A percentile compares a stretch with the other conserved stretches of the same genome.
Conservation (phyloP, 257 asterid species). For the Sherardia arvensis region DNA sequence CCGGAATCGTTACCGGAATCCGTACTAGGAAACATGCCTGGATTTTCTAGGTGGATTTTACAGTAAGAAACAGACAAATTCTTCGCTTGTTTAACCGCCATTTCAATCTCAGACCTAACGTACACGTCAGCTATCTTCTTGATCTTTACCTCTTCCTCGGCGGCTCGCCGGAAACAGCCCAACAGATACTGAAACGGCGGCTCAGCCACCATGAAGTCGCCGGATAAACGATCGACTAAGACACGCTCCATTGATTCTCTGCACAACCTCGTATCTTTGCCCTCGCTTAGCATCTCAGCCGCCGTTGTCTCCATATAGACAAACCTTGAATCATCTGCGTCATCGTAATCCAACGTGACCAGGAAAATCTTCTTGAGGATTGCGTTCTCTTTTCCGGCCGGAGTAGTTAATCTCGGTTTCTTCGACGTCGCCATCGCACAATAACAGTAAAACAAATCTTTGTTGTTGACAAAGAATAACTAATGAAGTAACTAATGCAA, state of each 20-base stretch:
- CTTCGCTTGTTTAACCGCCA: slow-evolving; percentile 62
- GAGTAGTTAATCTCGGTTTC: slow-evolving; percentile 49
- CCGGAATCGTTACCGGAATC: slow-evolving; percentile 21
- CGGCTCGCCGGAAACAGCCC: slow-evolving; percentile 63
- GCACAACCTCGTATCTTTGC: slow-evolving; percentile 53
- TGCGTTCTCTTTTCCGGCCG: slow-evolving; percentile 76
- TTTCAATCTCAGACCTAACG: slow-evolving; percentile 56
- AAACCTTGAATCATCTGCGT: slow-evolving; percentile 55
- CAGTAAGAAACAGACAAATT: slow-evolving; percentile 60
- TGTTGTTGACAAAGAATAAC: background rate
- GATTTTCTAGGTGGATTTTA: slow-evolving; percentile 64
- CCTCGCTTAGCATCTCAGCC: slow-evolving; percentile 82
- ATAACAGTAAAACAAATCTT: no score
- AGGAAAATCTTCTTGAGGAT: slow-evolving; percentile 70
- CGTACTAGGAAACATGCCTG: slow-evolving; percentile 69
- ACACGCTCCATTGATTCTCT: slow-evolving; percentile 79
- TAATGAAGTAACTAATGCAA: background rate
- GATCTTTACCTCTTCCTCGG: slow-evolving; percentile 70
- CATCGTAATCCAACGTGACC: slow-evolving; percentile 49
- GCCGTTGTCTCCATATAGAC: slow-evolving; percentile 74
- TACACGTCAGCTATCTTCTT: slow-evolving; percentile 56
- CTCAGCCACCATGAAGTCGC: slow-evolving; percentile 50
- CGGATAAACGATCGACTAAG: slow-evolving; percentile 72
- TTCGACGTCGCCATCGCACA: slow-evolving; percentile 40
- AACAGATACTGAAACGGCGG: slow-evolving; percentile 66